A percentile compares a stretch with the other conserved stretches of the same genome.
phyloP scores from a whole-genome alignment of 2,329 filamentous ascomycete species.

The Saccharata proteae region DNA sequence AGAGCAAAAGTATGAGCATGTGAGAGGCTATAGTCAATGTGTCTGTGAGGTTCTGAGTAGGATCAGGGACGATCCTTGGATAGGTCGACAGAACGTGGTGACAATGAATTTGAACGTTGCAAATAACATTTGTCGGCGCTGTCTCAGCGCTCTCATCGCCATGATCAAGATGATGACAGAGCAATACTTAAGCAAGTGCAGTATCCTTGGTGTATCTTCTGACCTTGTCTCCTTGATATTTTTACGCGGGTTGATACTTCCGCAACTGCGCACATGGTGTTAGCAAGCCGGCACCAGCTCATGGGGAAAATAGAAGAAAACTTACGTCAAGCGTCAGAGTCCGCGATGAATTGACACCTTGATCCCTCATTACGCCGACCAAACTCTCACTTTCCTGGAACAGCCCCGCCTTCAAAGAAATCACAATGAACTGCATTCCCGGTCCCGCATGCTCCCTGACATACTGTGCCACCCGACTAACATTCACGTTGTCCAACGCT shows the following conservation, averaged over 20 bases:
- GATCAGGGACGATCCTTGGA: too few species aligned
- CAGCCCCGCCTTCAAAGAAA: constrained; percentile 85
- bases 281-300: constrained; percentile 7
- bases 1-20: too few species aligned
- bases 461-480: constrained; percentile 91
- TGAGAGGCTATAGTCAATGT: too few species aligned
- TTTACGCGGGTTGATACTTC: constrained; percentile 16
- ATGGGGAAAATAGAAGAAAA: constrained; percentile 6
- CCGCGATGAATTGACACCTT: constrained; percentile 83
- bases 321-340: constrained; percentile 92
- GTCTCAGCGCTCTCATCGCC: too few species aligned
- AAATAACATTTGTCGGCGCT: too few species aligned
- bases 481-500: constrained; percentile 95
- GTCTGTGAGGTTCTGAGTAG: too few species aligned
- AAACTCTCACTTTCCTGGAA: constrained; percentile 95
- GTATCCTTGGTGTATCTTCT: too few species aligned
- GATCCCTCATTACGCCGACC: constrained; percentile 91
- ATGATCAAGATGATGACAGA: too few species aligned
- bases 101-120: too few species aligned
- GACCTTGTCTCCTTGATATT: too few species aligned
- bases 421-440: constrained; percentile 98
- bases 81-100: too few species aligned
- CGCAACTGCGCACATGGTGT: constrained; percentile 13
- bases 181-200: too few species aligned
- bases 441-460: constrained; percentile 88